phyloP scores from a whole-genome alignment of 1,284 basidiomycete species.

The Trichosporon inkin region DNA sequence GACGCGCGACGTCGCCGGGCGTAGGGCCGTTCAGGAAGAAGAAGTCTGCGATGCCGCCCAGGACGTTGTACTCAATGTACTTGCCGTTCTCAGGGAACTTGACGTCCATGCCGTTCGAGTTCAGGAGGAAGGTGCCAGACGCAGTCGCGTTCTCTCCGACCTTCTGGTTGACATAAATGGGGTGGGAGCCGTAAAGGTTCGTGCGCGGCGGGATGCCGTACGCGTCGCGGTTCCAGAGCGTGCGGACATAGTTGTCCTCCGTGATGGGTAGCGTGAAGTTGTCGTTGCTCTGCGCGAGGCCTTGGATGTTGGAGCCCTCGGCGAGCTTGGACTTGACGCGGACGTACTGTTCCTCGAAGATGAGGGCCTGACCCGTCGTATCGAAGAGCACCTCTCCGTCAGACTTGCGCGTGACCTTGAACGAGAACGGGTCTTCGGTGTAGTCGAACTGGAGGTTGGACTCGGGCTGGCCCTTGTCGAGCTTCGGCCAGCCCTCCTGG shows the following conservation, averaged over 20 bases:
- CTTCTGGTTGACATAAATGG: constrained; percentile 27
- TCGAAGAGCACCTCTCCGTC: constrained; percentile 64
- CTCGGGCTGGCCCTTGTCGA: constrained; percentile 37
- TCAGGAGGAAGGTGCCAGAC: constrained; percentile 51
- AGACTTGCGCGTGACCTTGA: constrained; percentile 64
- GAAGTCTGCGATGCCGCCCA: constrained; percentile 38
- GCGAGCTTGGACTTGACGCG: constrained; percentile 53
- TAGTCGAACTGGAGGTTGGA: constrained; percentile 60
- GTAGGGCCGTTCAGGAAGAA: constrained; percentile 27
- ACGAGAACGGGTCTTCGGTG: constrained; percentile 63
- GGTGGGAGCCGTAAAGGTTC: constrained; percentile 35
- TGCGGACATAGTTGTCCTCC: constrained; percentile 42
- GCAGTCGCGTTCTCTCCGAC: constrained; percentile 18
- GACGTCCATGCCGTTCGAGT: constrained; percentile 39
- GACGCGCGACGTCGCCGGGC: constrained; percentile 16
- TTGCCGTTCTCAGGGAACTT: constrained; percentile 27
- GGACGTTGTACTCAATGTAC: constrained; percentile 29
- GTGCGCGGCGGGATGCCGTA: constrained; percentile 22
- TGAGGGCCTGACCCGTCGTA: constrained; percentile 58
- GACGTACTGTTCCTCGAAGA: constrained; percentile 78
- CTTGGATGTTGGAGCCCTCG: constrained; percentile 64
- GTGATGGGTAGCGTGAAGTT: constrained; percentile 53
- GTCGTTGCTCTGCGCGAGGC: constrained; percentile 59
- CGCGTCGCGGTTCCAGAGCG: constrained; percentile 33
- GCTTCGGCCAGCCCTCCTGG: constrained; percentile 56